Conservation (phyloP, 108 stramenopile genomes). For the Cafeteria roenbergensis region DNA sequence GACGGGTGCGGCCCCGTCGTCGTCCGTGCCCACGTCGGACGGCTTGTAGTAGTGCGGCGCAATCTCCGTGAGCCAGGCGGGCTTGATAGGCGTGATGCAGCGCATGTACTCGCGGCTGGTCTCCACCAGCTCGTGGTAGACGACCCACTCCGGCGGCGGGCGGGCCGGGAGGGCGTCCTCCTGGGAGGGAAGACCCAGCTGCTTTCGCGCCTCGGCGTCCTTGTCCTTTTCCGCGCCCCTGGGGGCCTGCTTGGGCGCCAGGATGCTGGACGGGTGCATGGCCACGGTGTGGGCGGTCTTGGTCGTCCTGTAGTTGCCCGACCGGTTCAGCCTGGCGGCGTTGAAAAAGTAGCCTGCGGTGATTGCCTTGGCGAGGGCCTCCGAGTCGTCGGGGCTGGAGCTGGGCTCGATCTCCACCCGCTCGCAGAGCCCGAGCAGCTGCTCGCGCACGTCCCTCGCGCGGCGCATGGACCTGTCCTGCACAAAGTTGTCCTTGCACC, state of each 20-base stretch:
- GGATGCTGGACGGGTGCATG: slow-evolving; percentile 84
- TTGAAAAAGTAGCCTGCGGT: slow-evolving; percentile 97
- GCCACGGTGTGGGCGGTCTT: slow-evolving; percentile 82
- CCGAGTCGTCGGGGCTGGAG: slow-evolving; percentile 58
- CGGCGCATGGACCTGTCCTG: slow-evolving; percentile 79
- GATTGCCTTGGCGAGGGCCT: slow-evolving; percentile 69
- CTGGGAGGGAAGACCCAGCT: slow-evolving; percentile 21
- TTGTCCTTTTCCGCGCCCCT: slow-evolving; percentile 32
- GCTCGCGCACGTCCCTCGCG: slow-evolving; percentile 91
- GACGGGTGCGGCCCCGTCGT: background rate
- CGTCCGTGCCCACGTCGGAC: slow-evolving; percentile 60
- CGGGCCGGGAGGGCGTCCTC: slow-evolving; percentile 48
- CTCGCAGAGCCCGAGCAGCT: slow-evolving; percentile 89
- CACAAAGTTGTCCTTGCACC: slow-evolving; percentile 98
- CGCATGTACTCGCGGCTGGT: slow-evolving; percentile 97
- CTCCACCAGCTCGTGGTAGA: slow-evolving; percentile 88
- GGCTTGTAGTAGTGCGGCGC: slow-evolving; percentile 93
- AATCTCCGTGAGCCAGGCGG: slow-evolving; percentile 83
- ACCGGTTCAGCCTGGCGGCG: slow-evolving; percentile 65
- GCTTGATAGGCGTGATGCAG: slow-evolving; percentile 78
- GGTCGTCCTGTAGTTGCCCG: slow-evolving; percentile 86
- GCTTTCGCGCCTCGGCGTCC: slow-evolving; percentile 29
- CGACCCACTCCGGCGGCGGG: slow-evolving; percentile 73
- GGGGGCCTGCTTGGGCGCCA: slow-evolving; percentile 58
- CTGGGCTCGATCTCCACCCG: slow-evolving; percentile 81